Evolutionary conservation across 805 yeast genomes (phyloP).

Genomic region (Suhomyces canberraensis): DNA sequence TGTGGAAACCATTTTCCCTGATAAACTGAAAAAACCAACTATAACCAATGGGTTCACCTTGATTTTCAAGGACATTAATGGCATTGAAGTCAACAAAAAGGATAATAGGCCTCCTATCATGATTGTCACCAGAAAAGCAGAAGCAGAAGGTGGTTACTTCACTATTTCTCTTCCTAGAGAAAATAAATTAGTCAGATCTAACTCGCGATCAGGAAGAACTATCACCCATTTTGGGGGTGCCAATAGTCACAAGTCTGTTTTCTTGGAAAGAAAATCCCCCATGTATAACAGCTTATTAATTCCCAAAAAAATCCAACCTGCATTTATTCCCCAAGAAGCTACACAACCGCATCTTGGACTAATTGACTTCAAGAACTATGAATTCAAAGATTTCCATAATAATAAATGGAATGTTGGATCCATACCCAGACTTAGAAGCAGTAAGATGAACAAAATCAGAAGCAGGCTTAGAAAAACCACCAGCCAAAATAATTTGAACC

Average conservation of each 20-base stretch:
- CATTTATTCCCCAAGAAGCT: constrained; percentile 19
- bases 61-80: constrained; percentile 22
- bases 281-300: constrained; percentile 24
- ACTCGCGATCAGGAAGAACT: constrained; percentile 1
- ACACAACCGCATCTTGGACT: constrained; percentile 2
- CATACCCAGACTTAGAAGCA: constrained; percentile 38
- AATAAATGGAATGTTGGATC: constrained; percentile 36
- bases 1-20: constrained; percentile 38
- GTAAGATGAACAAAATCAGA: constrained; percentile 22
- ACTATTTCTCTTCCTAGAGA: constrained; percentile 22
- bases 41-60: constrained; percentile 22
- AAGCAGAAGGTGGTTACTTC: constrained; percentile 27
- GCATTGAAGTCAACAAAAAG: constrained; percentile 11
- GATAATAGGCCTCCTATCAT: constrained; percentile 21
- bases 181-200: neutral
- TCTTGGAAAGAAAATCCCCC: constrained; percentile 5
- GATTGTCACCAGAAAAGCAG: constrained; percentile 24
- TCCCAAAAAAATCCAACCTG: constrained; percentile 21
- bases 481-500: constrained; percentile 8
- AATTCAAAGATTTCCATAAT: constrained; percentile 18
- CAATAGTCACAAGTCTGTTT: constrained; percentile 2
- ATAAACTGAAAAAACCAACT: constrained; percentile 10
- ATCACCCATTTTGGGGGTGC: constrained; percentile 2
- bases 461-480: constrained; percentile 10
- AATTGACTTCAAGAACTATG: constrained; percentile 22